Conservation (phyloP, 1,139 yeast genomes). For the Casaregolazyma lundiana region DNA sequence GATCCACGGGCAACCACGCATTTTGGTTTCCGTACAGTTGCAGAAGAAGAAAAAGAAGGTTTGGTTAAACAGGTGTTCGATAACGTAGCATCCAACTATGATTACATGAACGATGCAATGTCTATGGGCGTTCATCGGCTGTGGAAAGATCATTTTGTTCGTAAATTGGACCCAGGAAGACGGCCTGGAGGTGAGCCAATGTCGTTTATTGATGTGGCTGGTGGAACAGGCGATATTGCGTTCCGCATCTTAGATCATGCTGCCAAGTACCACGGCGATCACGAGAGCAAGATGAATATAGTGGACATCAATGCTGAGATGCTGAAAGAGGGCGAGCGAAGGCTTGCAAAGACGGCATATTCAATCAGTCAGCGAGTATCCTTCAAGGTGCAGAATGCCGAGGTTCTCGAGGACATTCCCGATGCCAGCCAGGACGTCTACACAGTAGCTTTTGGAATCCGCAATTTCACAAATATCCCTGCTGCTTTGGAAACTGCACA, state of each 20-base stretch:
- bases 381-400: slow-evolving; percentile 91
- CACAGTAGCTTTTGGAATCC: slow-evolving; percentile 94
- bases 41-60: slow-evolving; percentile 75
- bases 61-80: slow-evolving; percentile 84
- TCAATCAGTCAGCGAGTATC: slow-evolving; percentile 53
- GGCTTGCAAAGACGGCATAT: slow-evolving; percentile 51
- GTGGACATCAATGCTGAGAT: slow-evolving; percentile 95
- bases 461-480: slow-evolving; percentile 93
- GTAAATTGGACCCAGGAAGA: slow-evolving; percentile 87
- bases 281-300: slow-evolving; percentile 73
- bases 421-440: slow-evolving; percentile 90
- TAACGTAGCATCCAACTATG: slow-evolving; percentile 91
- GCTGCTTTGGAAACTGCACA: slow-evolving; percentile 91
- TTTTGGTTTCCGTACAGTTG: slow-evolving; percentile 86
- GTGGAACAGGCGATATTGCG: slow-evolving; percentile 98
- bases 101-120: slow-evolving; percentile 97
- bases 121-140: slow-evolving; percentile 89
- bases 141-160: slow-evolving; percentile 91
- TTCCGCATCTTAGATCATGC: slow-evolving; percentile 93
- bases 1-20: slow-evolving; percentile 56
- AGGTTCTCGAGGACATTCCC: slow-evolving; percentile 73
- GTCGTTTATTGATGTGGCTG: slow-evolving; percentile 92
- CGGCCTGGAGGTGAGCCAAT: slow-evolving; percentile 85
- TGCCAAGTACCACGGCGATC: slow-evolving; percentile 69
- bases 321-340: slow-evolving; percentile 85